Evolutionary conservation across 2,329 filamentous ascomycete species (phyloP), one percentile per base, ranked within the genome.

Genomic region (Aspergillus oerlinghausenensis): DNA sequence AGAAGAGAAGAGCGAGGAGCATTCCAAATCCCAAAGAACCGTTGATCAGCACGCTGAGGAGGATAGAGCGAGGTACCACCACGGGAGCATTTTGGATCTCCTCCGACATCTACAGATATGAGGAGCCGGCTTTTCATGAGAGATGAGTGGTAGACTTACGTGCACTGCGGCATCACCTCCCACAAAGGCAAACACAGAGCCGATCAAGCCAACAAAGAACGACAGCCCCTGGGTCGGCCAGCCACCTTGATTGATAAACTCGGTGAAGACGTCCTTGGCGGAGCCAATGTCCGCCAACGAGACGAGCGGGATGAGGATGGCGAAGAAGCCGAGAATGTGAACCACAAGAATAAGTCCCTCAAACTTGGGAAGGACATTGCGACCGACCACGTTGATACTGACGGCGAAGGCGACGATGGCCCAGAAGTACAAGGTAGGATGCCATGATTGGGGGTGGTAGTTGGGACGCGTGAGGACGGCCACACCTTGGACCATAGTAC

Each of bases 311-410:
- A 82, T 77, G 8, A 83, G 65, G 52, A 82, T 77, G 0, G 75
- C 80, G 55, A 83, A 80, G 64, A 82, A 79, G 4, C 80, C 81
- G 17, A 79, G 64, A 17, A 82, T 68, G 54, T 83, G 81, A 3
- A 83, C 65, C 25, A 80, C 72, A 6, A 82, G 67, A 19, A 81
- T 71, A 10, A 79, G 62, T 1, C 77, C 75, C 63, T 84, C 81
- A 47, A 82, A 68, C 9, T 74, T 67, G 1, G 79, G 78, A 4
- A 83, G 67, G 1, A 75, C 61, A 42, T 69, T 71, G 2, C 74
- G 75, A 3, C 74, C 69, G 14, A 75, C 67, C 1, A 75, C 73
- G 59, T 82, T 82, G 55, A 80, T 71, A 28, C 68, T 63, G 4
- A 76, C 60, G 2, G 69, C 67, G 9, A 78, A 65, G 1, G 70